phyloP scores from a whole-genome alignment of 202 grass and related monocot species.

The Setaria viridis region DNA sequence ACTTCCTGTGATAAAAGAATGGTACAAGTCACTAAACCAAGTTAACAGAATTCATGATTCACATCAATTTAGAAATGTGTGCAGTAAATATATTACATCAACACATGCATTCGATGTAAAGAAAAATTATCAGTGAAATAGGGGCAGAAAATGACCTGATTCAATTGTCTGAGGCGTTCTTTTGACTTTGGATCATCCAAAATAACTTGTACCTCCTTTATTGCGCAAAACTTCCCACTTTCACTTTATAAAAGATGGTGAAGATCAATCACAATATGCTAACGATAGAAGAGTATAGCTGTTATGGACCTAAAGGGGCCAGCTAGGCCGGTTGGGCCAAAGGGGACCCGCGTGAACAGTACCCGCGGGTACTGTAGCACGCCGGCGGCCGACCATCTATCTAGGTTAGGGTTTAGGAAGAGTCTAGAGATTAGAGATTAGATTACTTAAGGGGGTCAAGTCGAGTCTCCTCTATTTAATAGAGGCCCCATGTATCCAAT shows the following conservation, averaged over 20 bases:
- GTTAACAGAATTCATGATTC: slow-evolving; percentile 37
- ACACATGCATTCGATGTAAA: slow-evolving; percentile 27
- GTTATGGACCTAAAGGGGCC: too few species aligned
- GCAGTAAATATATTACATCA: neutral
- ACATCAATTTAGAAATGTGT: neutral
- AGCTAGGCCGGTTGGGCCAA: too few species aligned
- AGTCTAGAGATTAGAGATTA: too few species aligned
- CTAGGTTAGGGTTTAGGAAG: too few species aligned
- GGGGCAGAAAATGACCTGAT: slow-evolving; percentile 64
- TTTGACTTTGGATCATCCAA: slow-evolving; percentile 90
- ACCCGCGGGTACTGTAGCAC: too few species aligned
- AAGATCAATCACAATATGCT: slow-evolving; percentile 58
- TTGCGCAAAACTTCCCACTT: slow-evolving; percentile 86
- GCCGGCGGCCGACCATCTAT: too few species aligned
- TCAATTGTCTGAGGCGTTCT: slow-evolving; percentile 94
- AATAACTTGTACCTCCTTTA: slow-evolving; percentile 95
- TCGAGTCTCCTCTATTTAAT: too few species aligned
- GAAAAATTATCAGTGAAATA: neutral
- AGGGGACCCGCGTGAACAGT: too few species aligned
- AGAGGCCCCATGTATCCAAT: too few species aligned
- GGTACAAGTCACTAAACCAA: slow-evolving; percentile 36
- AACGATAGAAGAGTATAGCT: slow-evolving; percentile 49
- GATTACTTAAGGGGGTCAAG: too few species aligned
- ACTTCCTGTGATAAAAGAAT: slow-evolving; percentile 75
- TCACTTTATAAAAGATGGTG: slow-evolving; percentile 64